Evolutionary conservation across 306 rosid genomes (phyloP).

Genomic region (Vigna trinervia): DNA sequence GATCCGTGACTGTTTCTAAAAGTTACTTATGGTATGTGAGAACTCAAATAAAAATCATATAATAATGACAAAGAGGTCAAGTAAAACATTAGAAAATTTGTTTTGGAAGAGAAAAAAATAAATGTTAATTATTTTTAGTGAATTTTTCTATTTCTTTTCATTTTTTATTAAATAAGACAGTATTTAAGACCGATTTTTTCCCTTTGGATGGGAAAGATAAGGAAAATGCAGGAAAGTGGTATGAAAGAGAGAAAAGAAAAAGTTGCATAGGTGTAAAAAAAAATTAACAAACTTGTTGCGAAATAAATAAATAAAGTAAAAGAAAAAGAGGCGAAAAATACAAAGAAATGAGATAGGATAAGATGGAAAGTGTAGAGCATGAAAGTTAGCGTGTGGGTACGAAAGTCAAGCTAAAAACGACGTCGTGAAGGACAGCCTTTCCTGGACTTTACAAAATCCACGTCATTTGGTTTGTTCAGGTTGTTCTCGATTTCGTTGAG

Average conservation of each 20-base stretch:
- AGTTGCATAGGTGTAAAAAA: not conserved
- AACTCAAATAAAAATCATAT: not conserved
- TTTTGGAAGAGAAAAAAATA: too few relatives aligned
- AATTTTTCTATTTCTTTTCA: not conserved
- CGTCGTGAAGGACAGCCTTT: conserved; percentile 56
- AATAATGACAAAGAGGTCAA: too few relatives aligned
- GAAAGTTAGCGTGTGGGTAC: conserved; percentile 42
- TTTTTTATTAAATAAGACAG: not conserved
- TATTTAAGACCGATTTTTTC: too few relatives aligned
- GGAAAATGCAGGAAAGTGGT: not conserved
- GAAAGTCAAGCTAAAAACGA: conserved; percentile 72
- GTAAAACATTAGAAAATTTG: too few relatives aligned
- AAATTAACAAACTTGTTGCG: not conserved
- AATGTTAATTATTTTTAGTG: not conserved
- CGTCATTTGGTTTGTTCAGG: conserved; percentile 27
- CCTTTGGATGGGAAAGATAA: not conserved
- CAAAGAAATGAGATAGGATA: not conserved
- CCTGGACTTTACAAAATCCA: conserved; percentile 60
- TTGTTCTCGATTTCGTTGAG: too few relatives aligned
- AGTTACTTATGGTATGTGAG: not conserved
- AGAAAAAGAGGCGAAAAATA: not conserved
- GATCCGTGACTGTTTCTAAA: too few relatives aligned
- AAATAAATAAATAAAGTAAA: not conserved
- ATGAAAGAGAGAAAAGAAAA: not conserved
- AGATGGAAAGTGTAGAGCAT: not conserved